phyloP scores from a whole-genome alignment of 2,329 filamentous ascomycete species.

The Pochonia chlamydosporia region DNA sequence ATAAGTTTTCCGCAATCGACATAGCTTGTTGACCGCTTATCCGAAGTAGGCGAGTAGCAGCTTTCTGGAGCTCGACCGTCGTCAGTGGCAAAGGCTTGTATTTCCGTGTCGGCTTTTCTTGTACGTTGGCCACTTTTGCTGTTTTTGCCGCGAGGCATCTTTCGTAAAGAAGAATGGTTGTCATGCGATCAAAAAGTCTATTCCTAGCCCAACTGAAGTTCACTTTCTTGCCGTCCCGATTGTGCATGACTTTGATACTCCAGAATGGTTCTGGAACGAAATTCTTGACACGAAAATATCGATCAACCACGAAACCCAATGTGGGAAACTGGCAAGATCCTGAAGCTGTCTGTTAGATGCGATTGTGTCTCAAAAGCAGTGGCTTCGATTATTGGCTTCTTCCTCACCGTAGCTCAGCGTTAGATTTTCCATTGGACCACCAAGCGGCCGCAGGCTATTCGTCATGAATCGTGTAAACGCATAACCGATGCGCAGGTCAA shows the following conservation, averaged over 20 bases:
- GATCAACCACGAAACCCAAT: slow-evolving; percentile 91
- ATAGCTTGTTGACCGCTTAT: slow-evolving; percentile 90
- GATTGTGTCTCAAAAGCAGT: neutral
- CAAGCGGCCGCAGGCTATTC: slow-evolving; percentile 66
- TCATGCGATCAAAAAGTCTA: slow-evolving; percentile 81
- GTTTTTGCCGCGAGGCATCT: slow-evolving; percentile 70
- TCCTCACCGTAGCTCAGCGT: slow-evolving; percentile 73
- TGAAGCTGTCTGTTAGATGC: slow-evolving; percentile 21
- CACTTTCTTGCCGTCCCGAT: slow-evolving; percentile 70
- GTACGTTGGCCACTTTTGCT: slow-evolving; percentile 77
- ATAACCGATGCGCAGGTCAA: slow-evolving; percentile 87
- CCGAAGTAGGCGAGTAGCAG: slow-evolving; percentile 80
- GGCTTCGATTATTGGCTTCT: neutral
- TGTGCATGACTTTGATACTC: slow-evolving; percentile 80
- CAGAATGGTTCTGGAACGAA: slow-evolving; percentile 92
- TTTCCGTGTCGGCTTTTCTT: slow-evolving; percentile 87
- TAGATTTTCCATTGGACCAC: slow-evolving; percentile 57
- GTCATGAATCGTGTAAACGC: slow-evolving; percentile 90
- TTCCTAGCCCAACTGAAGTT: slow-evolving; percentile 78
- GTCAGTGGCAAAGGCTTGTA: slow-evolving; percentile 92
- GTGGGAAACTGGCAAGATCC: slow-evolving; percentile 96
- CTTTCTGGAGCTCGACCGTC: slow-evolving; percentile 94
- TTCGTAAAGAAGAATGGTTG: slow-evolving; percentile 78
- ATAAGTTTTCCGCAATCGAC: slow-evolving; percentile 78
- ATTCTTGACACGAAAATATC: slow-evolving; percentile 89